phyloP scores from a whole-genome alignment of 2,329 filamentous ascomycete species.

The Fusarium pseudograminearum region DNA sequence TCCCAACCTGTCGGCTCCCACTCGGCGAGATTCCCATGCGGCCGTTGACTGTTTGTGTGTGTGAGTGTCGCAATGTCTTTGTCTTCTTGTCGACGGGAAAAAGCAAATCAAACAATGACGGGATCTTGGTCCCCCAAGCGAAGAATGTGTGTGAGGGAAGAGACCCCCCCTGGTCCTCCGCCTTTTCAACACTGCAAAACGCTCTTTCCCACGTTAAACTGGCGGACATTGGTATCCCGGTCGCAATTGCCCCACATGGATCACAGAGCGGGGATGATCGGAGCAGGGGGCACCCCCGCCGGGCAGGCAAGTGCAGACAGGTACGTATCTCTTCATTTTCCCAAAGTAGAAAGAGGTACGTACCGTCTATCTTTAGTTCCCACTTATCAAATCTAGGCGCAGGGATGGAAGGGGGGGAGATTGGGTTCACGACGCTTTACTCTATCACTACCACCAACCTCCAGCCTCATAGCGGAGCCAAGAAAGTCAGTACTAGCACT shows the following conservation, averaged over 20 bases:
- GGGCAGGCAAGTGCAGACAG: background rate
- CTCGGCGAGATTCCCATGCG: conserved; percentile 42
- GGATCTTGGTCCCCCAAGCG: conserved; percentile 7
- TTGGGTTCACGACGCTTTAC: conserved; percentile 1
- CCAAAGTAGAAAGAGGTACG: background rate
- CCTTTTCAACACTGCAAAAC: conserved; percentile 45
- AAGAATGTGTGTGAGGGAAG: background rate
- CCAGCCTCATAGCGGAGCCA: conserved; percentile 24
- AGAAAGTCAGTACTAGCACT: conserved; percentile 15
- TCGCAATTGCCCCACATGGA: conserved; percentile 17
- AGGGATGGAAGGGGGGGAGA: background rate
- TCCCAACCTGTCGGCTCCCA: conserved; percentile 40
- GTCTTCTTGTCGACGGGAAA: background rate
- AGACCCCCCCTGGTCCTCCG: conserved; percentile 37
- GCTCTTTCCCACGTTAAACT: conserved; percentile 44
- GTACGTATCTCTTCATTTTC: background rate
- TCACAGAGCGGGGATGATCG: conserved; percentile 37
- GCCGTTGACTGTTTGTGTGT: conserved; percentile 9
- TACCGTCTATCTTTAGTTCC: conserved; percentile 1
- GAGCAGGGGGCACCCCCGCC: conserved; percentile 21
- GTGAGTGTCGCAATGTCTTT: conserved; percentile 18
- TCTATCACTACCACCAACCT: background rate
- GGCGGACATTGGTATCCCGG: conserved; percentile 41
- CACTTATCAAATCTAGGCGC: background rate
- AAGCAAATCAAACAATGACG: background rate